Conservation (phyloP, 305 asterid genomes). For the Fraxinus sp. region DNA sequence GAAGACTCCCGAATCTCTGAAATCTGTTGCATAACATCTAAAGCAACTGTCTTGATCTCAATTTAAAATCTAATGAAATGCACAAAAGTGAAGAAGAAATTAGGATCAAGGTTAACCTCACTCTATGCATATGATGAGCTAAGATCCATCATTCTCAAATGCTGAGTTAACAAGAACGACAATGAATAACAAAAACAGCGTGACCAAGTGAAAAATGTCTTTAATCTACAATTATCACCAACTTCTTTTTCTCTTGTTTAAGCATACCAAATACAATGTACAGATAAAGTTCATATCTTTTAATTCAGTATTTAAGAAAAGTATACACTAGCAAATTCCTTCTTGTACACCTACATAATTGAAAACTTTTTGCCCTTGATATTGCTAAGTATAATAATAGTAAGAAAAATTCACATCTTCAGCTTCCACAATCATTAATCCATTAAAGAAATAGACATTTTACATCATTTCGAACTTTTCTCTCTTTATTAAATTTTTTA, state of each 20-base stretch:
- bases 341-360: not conserved
- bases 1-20: slow-evolving; percentile 51
- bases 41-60: slow-evolving; percentile 38
- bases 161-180: not conserved
- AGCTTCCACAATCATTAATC: slow-evolving; percentile 5
- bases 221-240: not conserved
- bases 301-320: not conserved
- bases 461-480: not conserved
- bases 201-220: slow-evolving; percentile 3
- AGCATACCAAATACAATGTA: not conserved
- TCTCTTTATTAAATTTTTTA: not conserved
- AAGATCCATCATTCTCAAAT: not conserved
- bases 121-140: not conserved
- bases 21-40: slow-evolving; percentile 85
- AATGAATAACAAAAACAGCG: not conserved
- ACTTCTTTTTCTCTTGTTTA: not conserved
- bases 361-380: not conserved
- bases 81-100: slow-evolving; percentile 5
- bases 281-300: not conserved
- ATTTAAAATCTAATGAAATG: slow-evolving; percentile 27
- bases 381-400: not conserved
- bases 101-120: not conserved
- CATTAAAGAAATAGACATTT: not conserved
- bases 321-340: not conserved
- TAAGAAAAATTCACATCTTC: not conserved